phyloP scores from a whole-genome alignment of 2,329 filamentous ascomycete genomes.

The Lachnellula subtilissima region DNA sequence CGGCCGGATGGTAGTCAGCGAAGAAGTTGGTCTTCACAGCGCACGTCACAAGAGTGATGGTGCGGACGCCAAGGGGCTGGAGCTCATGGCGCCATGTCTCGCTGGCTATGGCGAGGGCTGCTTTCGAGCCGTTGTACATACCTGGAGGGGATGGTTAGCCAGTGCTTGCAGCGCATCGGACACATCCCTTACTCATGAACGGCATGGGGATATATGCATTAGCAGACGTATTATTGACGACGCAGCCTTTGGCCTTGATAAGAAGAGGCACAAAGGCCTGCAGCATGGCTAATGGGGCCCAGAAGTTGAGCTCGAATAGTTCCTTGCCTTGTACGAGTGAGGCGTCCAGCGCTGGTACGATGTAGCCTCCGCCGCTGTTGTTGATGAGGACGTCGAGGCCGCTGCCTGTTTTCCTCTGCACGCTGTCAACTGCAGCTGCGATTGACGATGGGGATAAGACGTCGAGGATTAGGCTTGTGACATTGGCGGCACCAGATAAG shows the following conservation, averaged over 20 bases:
- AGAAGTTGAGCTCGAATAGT: constrained; percentile 30
- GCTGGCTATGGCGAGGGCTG: constrained; percentile 1
- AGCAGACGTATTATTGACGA: constrained; percentile 26
- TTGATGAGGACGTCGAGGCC: constrained; percentile 42
- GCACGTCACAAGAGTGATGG: constrained; percentile 11
- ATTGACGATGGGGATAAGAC: constrained; percentile 35
- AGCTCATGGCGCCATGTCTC: constrained; percentile 17
- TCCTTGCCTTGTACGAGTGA: constrained; percentile 22
- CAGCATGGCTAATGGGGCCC: constrained; percentile 26
- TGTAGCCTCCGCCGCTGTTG: constrained; percentile 36
- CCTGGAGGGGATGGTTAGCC: constrained; percentile 7
- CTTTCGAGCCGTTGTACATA: constrained; percentile 16
- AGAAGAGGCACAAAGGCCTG: constrained; percentile 26
- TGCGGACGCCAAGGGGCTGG: constrained; percentile 11
- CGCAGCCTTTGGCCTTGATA: constrained; percentile 23
- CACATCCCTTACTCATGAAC: constrained; percentile 1
- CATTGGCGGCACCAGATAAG: constrained; percentile 31
- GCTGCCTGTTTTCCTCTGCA: constrained; percentile 32
- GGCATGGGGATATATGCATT: constrained; percentile 2
- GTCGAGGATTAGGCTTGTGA: constrained; percentile 38
- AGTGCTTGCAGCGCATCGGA: not conserved
- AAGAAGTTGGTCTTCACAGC: constrained; percentile 12
- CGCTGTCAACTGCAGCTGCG: constrained; percentile 24
- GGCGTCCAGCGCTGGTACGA: constrained; percentile 30
- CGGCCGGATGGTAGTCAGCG: not conserved